These are phyloP conservation scores for Trichoderma guizhouense DNA, from an alignment of 2,329 filamentous ascomycete species.

Conservation along the genomic window DNA sequence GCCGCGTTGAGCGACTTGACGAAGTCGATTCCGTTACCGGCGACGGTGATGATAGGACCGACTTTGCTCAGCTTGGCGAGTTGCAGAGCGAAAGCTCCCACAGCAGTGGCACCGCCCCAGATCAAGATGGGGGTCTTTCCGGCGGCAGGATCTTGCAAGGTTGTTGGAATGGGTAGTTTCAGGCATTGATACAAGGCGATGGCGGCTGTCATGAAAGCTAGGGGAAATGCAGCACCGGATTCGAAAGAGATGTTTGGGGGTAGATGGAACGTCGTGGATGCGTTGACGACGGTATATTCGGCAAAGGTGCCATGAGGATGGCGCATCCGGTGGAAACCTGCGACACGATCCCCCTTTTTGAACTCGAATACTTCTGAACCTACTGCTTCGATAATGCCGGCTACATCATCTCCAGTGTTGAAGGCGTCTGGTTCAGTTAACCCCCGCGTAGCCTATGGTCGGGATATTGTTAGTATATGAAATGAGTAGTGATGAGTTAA, in stretches of 20 bases:
- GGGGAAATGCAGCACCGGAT: constrained; percentile 53
- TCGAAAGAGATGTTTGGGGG: constrained; percentile 43
- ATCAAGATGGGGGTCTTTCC: constrained; percentile 34
- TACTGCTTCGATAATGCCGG: constrained; percentile 24
- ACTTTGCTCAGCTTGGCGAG: constrained; percentile 48
- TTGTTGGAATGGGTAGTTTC: constrained; percentile 43
- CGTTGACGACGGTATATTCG: constrained; percentile 55
- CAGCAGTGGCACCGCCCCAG: constrained; percentile 50
- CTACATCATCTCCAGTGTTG: constrained; percentile 26
- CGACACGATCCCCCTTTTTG: constrained; percentile 42
- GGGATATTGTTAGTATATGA: neutral
- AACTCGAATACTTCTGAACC: constrained; percentile 24
- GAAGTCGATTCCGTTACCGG: constrained; percentile 35
- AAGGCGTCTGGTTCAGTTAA: neutral
- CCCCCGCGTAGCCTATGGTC: neutral
- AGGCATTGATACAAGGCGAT: constrained; percentile 43
- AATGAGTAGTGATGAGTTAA: neutral
- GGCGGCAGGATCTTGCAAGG: constrained; percentile 41
- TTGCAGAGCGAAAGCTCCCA: constrained; percentile 57
- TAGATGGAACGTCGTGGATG: constrained; percentile 54
- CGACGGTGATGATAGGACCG: constrained; percentile 58
- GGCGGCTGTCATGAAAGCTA: constrained; percentile 53
- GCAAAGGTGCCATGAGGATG: constrained; percentile 52
- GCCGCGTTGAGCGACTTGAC: neutral
- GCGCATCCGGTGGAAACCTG: constrained; percentile 48